These are phyloP conservation scores for Mycena epipterygia DNA, from an alignment of 768 basidiomycete species.

Conservation along the genomic window DNA sequence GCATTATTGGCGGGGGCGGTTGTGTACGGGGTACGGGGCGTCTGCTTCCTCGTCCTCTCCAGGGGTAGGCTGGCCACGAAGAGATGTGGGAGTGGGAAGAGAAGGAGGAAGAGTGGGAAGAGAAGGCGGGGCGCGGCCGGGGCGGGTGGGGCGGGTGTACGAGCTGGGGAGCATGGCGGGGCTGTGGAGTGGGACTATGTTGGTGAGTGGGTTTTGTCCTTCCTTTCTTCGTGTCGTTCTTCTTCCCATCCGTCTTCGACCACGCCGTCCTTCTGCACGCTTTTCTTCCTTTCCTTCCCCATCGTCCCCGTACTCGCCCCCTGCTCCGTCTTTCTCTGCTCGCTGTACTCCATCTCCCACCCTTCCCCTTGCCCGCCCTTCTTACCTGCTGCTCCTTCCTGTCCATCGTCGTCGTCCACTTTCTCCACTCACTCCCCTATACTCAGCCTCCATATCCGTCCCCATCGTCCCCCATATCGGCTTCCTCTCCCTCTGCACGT, in stretches of 20 bases:
- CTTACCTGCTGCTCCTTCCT: too few species aligned
- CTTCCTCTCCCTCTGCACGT: background rate
- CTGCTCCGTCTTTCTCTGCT: too few species aligned
- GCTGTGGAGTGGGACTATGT: slow-evolving; percentile 63
- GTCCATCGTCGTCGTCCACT: too few species aligned
- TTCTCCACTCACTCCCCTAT: background rate
- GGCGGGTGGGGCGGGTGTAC: slow-evolving; percentile 43
- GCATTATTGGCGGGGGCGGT: slow-evolving; percentile 12
- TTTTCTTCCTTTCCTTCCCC: too few species aligned
- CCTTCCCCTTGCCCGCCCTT: too few species aligned
- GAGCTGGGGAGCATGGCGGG: slow-evolving; percentile 59
- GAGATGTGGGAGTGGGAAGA: background rate
- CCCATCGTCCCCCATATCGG: background rate
- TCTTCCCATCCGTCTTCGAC: too few species aligned
- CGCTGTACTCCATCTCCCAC: too few species aligned
- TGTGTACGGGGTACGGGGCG: slow-evolving; percentile 16
- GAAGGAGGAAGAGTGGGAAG: background rate
- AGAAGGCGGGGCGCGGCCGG: slow-evolving; percentile 9
- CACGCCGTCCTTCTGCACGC: too few species aligned
- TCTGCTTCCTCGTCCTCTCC: background rate
- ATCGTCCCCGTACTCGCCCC: too few species aligned
- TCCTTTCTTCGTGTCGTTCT: too few species aligned
- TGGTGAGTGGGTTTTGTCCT: slow-evolving; percentile 39
- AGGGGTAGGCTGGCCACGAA: too few species aligned
- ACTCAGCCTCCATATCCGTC: background rate